Conservation (phyloP, 306 rosid species). For the Castanea mollissima region DNA sequence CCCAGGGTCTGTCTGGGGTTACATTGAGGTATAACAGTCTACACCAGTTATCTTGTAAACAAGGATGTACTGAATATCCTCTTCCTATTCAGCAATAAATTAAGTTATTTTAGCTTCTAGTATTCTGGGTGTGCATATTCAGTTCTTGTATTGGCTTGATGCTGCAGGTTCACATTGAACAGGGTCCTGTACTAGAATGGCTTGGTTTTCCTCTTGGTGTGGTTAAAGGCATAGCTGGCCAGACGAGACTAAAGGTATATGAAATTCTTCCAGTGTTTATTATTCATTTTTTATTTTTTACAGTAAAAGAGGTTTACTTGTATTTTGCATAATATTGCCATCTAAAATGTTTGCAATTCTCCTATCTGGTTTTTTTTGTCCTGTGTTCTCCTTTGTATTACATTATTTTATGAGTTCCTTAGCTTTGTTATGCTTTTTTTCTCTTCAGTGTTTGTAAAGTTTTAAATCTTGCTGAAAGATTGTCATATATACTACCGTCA, state of each 20-base stretch:
- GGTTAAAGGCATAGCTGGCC: conserved; percentile 97
- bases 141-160: neutral
- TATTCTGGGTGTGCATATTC: neutral
- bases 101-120: neutral
- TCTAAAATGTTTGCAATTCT: too few species aligned
- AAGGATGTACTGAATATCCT: neutral
- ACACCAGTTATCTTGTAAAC: neutral
- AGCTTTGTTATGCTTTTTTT: too few species aligned
- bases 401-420: too few species aligned
- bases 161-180: conserved; percentile 90
- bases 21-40: conserved; percentile 63
- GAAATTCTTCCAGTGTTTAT: neutral
- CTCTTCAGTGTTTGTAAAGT: too few species aligned
- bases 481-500: too few species aligned
- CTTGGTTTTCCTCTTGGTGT: conserved; percentile 85
- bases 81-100: neutral
- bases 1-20: conserved; percentile 80
- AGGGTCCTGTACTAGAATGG: conserved; percentile 93
- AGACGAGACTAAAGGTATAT: conserved; percentile 77
- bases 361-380: too few species aligned
- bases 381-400: too few species aligned
- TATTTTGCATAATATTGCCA: too few species aligned
- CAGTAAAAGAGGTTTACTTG: too few species aligned
- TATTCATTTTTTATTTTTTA: neutral
- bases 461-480: too few species aligned